Base-by-base conservation (phyloP, 2,329 filamentous ascomycete species). In the Monilinia polystroma region DNA sequence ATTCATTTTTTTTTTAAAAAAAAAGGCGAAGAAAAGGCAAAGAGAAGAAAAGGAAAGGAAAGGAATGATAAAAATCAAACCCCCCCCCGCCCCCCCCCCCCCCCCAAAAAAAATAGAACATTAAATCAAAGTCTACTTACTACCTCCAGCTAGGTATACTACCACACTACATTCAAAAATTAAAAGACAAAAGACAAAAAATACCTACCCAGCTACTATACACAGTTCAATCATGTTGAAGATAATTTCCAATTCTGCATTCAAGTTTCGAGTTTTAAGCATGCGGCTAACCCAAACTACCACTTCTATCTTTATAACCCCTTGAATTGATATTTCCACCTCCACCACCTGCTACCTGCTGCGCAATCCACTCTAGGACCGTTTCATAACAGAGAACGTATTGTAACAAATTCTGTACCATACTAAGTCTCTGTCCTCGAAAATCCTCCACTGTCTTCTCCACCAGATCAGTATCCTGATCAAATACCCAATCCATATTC, bases 381-480 rank as follows among this genome's bases (percentile, higher is more conserved):
- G 91, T 96, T 80, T 99, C 95, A 77, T 99, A 99, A 78, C 95
- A 99, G 45, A 99, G 86, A 60, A 97, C 94, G 79, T 90, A 98
- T 77, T 99, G 95, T 68, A 92, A 84, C 67, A 98, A 80, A 74
- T 90, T 97, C 79, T 98, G 95, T 54, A 99, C 94, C 93, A 98
- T 99, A 78, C 93, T 97, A 26, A 97, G 80, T 71, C 95, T 83
- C 80, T 99, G 95, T 59, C 85, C 82, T 66, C 95, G 84, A 78
- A 99, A 97, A 73, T 97, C 93, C 73, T 95, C 90, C 1, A 99
- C 94, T 0, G 93, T 95, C 76, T 87, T 88, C 69, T 91, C 88
- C 58, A 99, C 88, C 68, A 98, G 78, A 76, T 99, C 95, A 2
- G 91, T 76, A 35, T 86, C 83, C 57, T 91, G 87, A 69, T 90